phyloP scores from a whole-genome alignment of 129 eudicot genomes.

The Glebionis coronaria region DNA sequence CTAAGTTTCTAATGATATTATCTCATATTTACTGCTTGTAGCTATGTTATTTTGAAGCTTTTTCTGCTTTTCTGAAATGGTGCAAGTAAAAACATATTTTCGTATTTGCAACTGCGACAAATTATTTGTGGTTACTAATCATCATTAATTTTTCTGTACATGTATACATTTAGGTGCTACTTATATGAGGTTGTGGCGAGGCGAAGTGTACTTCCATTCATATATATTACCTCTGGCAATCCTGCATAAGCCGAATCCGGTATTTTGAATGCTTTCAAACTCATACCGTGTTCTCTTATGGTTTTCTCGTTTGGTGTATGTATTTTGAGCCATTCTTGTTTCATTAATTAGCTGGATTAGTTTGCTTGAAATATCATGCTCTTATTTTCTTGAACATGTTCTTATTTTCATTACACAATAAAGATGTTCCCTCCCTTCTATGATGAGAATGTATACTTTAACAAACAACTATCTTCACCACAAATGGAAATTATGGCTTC shows the following conservation, averaged over 20 bases:
- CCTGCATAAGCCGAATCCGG: slow-evolving; percentile 48
- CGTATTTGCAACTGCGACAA: background rate
- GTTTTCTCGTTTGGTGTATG: background rate
- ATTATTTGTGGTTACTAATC: background rate
- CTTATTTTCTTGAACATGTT: too few species aligned
- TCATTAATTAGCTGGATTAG: too few species aligned
- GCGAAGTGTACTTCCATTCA: slow-evolving; percentile 46
- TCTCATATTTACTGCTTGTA: background rate
- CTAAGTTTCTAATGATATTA: background rate
- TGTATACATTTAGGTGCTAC: slow-evolving; percentile 53
- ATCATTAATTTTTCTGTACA: background rate
- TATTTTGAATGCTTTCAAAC: slow-evolving; percentile 29
- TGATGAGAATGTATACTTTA: too few species aligned
- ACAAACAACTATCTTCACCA: too few species aligned
- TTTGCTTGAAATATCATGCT: too few species aligned
- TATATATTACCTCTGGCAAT: slow-evolving; percentile 59
- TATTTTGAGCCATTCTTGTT: too few species aligned
- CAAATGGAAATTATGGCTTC: too few species aligned
- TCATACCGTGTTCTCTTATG: background rate
- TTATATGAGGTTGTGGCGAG: slow-evolving; percentile 65
- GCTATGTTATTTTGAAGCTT: slow-evolving; percentile 1
- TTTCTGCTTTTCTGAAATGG: slow-evolving; percentile 12
- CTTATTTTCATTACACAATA: too few species aligned
- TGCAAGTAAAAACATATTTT: slow-evolving; percentile 10
- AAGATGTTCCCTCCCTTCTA: too few species aligned